Evolutionary conservation across 352 stramenopile species (phyloP).

Genomic region (Aphanomyces invadans): DNA sequence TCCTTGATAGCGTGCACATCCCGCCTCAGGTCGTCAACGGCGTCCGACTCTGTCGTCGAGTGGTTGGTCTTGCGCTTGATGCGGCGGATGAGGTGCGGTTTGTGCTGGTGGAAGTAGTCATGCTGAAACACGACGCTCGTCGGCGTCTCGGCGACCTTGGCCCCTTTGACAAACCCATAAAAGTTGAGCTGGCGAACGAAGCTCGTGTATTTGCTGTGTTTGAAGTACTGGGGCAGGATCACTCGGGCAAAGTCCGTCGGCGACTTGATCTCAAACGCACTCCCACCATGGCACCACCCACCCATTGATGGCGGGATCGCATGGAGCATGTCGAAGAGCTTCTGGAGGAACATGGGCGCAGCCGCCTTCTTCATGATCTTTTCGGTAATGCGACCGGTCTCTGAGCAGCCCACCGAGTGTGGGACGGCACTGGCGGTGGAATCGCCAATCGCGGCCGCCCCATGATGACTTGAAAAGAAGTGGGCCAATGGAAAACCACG

Average conservation of each 20-base stretch:
- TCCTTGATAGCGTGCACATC: constrained; percentile 9
- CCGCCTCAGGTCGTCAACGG: constrained; percentile 1
- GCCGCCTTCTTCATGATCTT: neutral
- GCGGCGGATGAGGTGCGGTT: constrained; percentile 23
- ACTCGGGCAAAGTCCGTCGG: constrained; percentile 26
- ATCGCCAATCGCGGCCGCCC: too few relatives aligned
- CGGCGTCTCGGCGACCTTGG: constrained; percentile 5
- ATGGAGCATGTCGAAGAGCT: constrained; percentile 8
- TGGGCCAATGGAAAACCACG: too few relatives aligned
- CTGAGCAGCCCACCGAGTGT: too few relatives aligned
- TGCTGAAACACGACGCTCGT: constrained; percentile 21
- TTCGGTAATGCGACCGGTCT: too few relatives aligned
- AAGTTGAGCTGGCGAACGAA: constrained; percentile 34
- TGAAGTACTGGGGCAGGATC: constrained; percentile 30
- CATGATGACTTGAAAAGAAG: too few relatives aligned
- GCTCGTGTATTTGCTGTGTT: constrained; percentile 27
- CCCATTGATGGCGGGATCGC: neutral
- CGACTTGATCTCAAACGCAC: constrained; percentile 15
- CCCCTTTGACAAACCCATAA: constrained; percentile 32
- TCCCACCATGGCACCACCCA: neutral
- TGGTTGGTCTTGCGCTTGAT: constrained; percentile 29
- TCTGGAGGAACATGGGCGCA: constrained; percentile 17
- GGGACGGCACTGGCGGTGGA: too few relatives aligned
- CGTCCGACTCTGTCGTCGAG: neutral
- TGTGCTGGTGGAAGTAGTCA: constrained; percentile 26